Evolutionary conservation across 2,329 filamentous ascomycete species (phyloP).

Genomic region (Fonsecaea monophora): DNA sequence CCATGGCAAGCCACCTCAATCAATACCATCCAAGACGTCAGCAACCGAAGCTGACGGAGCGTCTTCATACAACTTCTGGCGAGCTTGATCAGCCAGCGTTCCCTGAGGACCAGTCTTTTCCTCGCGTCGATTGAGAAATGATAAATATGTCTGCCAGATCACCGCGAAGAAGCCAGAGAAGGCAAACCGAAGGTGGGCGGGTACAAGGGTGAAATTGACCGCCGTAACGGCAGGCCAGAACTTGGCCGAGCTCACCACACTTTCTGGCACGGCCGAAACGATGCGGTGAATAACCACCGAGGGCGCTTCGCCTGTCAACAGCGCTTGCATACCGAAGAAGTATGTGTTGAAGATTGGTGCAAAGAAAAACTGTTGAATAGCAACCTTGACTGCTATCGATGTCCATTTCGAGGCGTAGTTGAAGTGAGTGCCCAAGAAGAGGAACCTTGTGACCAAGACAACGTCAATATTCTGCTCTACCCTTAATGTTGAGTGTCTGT

Average conservation of each 20-base stretch:
- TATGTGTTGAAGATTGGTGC: constrained; percentile 83
- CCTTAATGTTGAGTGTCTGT: neutral
- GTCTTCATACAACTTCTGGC: constrained; percentile 29
- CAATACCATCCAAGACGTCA: constrained; percentile 23
- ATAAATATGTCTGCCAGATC: constrained; percentile 91
- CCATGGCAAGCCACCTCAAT: neutral
- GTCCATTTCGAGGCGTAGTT: constrained; percentile 77
- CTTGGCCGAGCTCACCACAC: constrained; percentile 79
- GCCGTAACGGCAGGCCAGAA: constrained; percentile 88
- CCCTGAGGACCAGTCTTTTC: constrained; percentile 35
- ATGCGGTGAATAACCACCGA: constrained; percentile 73
- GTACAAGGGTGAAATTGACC: constrained; percentile 81
- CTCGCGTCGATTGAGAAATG: constrained; percentile 50
- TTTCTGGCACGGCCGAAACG: constrained; percentile 75
- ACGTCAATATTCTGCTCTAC: neutral
- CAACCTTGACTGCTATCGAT: constrained; percentile 77
- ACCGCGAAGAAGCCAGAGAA: constrained; percentile 82
- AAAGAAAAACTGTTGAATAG: constrained; percentile 79
- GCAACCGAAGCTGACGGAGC: constrained; percentile 29
- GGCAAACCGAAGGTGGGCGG: constrained; percentile 77
- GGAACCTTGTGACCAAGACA: constrained; percentile 62
- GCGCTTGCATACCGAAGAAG: constrained; percentile 81
- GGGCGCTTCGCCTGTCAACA: constrained; percentile 72
- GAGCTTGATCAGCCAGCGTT: constrained; percentile 25
- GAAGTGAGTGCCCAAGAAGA: constrained; percentile 80